Percentiles rank a stretch among this genome's conserved stretches.
Evolutionary conservation across 768 basidiomycete species (phyloP).

Genomic region (Royoungia palumana): DNA sequence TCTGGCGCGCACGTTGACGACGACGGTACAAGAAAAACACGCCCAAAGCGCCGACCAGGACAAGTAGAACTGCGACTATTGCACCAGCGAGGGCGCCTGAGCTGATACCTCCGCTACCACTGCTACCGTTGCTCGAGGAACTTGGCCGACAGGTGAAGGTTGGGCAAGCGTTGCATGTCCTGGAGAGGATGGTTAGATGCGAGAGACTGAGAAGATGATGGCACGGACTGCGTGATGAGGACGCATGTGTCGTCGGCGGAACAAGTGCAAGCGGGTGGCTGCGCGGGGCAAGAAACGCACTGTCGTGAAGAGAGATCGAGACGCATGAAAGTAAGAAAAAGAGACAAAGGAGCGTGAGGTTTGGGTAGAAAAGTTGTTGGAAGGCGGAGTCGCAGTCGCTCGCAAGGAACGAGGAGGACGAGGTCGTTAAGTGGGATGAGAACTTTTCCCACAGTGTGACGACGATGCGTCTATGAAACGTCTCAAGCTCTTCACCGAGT

Average conservation of each 20-base stretch:
- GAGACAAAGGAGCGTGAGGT: slow-evolving; percentile 35
- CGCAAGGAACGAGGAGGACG: slow-evolving; percentile 12
- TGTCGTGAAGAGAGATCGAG: slow-evolving; percentile 39
- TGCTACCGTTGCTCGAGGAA: slow-evolving; percentile 5
- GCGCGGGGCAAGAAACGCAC: slow-evolving; percentile 51
- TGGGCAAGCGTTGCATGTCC: slow-evolving; percentile 57
- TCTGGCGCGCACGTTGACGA: slow-evolving; percentile 42
- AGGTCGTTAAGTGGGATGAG: slow-evolving; percentile 3
- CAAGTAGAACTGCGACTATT: slow-evolving; percentile 59
- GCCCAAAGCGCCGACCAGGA: slow-evolving; percentile 50
- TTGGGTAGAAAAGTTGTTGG: slow-evolving; percentile 18
- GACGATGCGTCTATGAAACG: too few species aligned
- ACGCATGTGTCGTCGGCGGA: slow-evolving; percentile 53
- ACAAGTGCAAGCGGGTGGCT: slow-evolving; percentile 53
- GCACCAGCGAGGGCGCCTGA: slow-evolving; percentile 74
- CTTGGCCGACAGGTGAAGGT: slow-evolving; percentile 49
- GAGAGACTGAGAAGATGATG: neutral
- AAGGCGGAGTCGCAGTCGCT: slow-evolving; percentile 21
- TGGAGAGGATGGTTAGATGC: slow-evolving; percentile 25
- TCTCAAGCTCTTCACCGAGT: too few species aligned
- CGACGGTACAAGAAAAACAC: slow-evolving; percentile 67
- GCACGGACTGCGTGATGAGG: slow-evolving; percentile 54
- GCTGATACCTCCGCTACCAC: slow-evolving; percentile 47
- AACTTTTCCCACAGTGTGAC: neutral
- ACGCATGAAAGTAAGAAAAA: slow-evolving; percentile 28